These are phyloP conservation scores for Alternaria longipes DNA, from an alignment of 2,329 filamentous ascomycete genomes.

Conservation along the genomic window DNA sequence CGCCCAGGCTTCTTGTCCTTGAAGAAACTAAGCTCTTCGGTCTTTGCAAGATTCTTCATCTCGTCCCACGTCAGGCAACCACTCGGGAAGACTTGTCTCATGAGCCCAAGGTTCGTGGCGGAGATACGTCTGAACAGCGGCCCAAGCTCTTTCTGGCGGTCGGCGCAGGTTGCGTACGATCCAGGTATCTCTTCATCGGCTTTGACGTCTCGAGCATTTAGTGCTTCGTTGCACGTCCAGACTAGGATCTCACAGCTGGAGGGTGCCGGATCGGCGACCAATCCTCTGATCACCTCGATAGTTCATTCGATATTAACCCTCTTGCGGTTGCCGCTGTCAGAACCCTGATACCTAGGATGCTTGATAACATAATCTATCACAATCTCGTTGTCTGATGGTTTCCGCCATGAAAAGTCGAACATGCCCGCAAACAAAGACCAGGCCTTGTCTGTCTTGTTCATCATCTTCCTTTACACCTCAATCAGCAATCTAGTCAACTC, in stretches of 20 bases:
- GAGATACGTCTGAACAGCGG: neutral
- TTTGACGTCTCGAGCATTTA: neutral
- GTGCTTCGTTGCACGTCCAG: neutral
- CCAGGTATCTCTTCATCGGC: neutral
- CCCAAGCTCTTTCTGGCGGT: neutral
- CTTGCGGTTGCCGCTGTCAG: neutral
- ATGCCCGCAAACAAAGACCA: neutral
- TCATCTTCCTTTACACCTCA: neutral
- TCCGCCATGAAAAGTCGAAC: neutral
- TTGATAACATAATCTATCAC: neutral
- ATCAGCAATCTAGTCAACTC: neutral
- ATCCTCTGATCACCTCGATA: neutral
- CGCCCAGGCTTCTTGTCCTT: neutral
- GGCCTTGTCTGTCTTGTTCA: neutral
- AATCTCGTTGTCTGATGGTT: neutral
- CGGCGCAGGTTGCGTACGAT: neutral
- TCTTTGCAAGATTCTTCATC: neutral
- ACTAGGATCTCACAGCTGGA: neutral
- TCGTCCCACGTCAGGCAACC: slow-evolving; percentile 5
- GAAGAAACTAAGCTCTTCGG: neutral
- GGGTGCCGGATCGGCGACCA: neutral
- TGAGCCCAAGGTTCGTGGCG: neutral
- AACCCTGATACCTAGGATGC: neutral
- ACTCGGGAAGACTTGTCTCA: neutral
- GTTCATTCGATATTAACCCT: neutral